Base-by-base conservation (phyloP, 148 eudicot species). In the Rhododendron henanense region DNA sequence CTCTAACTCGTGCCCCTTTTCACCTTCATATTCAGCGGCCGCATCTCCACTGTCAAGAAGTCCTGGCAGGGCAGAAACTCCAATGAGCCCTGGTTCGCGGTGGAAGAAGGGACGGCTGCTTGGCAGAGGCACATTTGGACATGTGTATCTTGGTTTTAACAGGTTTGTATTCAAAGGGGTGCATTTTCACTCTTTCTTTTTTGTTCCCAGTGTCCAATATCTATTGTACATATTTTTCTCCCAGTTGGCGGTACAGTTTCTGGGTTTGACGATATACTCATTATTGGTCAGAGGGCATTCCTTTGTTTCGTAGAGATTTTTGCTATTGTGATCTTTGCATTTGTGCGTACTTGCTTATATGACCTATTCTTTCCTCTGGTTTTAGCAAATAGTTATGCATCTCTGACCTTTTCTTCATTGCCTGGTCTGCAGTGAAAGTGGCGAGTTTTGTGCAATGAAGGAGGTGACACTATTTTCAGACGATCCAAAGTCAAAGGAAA, bases 401-500 rank as follows among this genome's bases (percentile, higher is more conserved):
- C 41, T 84, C 48, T 35, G 41, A 73, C n/a, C 10, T 59, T 53
- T 35, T 71, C 16, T 80, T 35, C 65, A 15, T 51, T 87, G 81
- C 47, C 71, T 87, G 77, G 77, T 75, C 67, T 82, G 81, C 82
- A 93, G 95, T 83, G 93, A 90, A 86, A 90, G 88, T 55, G 95
- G 95, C 21, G 92, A 90, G 85, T 90, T 91, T 93, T 91, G 95
- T 91, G 95, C 95, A 85, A 93, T 91, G 93, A 93, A 93, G 89
- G 94, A 93, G 87, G 94, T 93, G 51, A 85, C 88, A 44, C 79
- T 93, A 85, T 91, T 91, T 88, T 85, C 93, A 45, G 94, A 91
- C 86, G 93, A 93, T 90, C 78, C 90, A 47, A 93, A 91, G 84
- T 93, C 94, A 51, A 90, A 85, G 85, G 93, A 93, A 88, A 87